A percentile compares a stretch with the other conserved stretches of the same genome.
Conservation (phyloP, 164 flowering plant genomes). For the Annona squamosa region DNA sequence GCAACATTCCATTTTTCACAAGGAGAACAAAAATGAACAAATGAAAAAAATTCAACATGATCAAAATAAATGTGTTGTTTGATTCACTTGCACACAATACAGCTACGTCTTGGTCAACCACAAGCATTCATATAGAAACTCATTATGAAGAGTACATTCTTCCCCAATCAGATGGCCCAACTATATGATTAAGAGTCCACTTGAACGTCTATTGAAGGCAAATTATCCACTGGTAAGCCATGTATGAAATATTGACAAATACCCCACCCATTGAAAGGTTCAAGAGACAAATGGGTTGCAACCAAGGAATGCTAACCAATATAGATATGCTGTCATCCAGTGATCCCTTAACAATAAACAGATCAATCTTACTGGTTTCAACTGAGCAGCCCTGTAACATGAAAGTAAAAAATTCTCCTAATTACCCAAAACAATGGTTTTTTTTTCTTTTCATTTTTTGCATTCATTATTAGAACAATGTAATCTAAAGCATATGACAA, state of each 20-base stretch:
- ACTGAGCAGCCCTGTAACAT: not conserved
- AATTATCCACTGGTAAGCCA: not conserved
- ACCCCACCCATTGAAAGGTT: too few species aligned
- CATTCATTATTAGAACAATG: not conserved
- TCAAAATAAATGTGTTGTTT: not conserved
- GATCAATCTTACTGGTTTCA: not conserved
- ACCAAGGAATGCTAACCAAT: not conserved
- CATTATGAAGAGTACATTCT: not conserved
- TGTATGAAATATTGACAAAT: too few species aligned
- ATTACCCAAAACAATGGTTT: too few species aligned
- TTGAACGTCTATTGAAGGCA: too few species aligned
- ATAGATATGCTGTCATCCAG: not conserved
- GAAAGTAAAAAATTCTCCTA: not conserved
- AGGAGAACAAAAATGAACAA: not conserved
- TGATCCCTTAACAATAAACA: not conserved
- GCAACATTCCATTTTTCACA: not conserved
- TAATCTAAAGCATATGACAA: not conserved
- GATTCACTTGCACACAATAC: not conserved
- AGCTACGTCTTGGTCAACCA: not conserved
- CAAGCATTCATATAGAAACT: not conserved
- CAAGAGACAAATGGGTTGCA: too few species aligned
- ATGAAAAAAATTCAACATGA: not conserved
- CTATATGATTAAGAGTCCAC: too few species aligned
- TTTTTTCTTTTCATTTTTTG: not conserved
- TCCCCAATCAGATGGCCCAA: not conserved